Conservation (phyloP, 345 rosid genomes). For the Lepidium didymum region DNA sequence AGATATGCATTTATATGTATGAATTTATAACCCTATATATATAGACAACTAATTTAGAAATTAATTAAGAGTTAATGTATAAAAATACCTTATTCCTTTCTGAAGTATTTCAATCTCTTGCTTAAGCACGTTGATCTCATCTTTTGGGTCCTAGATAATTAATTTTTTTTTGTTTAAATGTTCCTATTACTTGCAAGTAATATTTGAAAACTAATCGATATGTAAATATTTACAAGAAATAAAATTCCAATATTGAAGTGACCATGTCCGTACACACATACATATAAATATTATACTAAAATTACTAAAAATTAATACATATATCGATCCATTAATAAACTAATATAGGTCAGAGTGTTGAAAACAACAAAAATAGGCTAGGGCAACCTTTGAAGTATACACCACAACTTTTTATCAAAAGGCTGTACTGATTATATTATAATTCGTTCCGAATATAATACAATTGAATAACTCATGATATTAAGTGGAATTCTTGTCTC, state of each 20-base stretch:
- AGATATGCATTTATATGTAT: too few species aligned
- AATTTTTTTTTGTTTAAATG: not conserved
- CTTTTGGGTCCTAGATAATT: slow-evolving; percentile 43
- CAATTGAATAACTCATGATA: not conserved
- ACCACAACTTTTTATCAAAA: not conserved
- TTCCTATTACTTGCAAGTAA: not conserved
- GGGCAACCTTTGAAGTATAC: slow-evolving; percentile 1
- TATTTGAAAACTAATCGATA: not conserved
- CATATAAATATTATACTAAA: too few species aligned
- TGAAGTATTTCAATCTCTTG: slow-evolving; percentile 69
- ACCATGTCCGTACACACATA: not conserved
- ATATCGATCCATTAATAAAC: not conserved
- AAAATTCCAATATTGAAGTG: not conserved
- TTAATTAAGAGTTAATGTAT: not conserved
- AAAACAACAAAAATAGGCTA: not conserved
- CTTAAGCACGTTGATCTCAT: slow-evolving; percentile 59
- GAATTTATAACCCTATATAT: not conserved
- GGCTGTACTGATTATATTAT: not conserved
- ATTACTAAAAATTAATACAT: too few species aligned
- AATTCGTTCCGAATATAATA: not conserved
- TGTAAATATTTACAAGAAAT: not conserved
- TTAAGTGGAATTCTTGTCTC: slow-evolving; percentile 2
- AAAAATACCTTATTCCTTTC: slow-evolving; percentile 57
- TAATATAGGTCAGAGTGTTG: not conserved
- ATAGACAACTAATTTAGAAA: not conserved